Conservation (phyloP, 208 protist species). For the Crithidia brevicula region DNA sequence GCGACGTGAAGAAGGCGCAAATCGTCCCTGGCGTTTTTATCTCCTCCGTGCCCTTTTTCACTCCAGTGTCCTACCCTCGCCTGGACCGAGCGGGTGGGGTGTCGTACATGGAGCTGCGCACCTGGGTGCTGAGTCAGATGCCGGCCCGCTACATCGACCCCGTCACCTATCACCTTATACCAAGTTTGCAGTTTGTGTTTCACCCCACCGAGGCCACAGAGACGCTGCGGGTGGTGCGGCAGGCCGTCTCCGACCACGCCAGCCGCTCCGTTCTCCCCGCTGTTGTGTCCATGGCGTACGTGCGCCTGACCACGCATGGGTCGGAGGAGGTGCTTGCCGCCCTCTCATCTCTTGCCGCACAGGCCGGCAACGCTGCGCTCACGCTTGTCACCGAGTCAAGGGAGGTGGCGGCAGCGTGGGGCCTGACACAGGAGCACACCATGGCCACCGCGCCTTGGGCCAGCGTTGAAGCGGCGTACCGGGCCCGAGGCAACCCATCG, state of each 20-base stretch:
- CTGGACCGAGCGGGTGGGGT: not conserved
- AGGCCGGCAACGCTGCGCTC: slow-evolving; percentile 35
- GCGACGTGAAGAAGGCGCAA: slow-evolving; percentile 12
- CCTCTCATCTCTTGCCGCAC: slow-evolving; percentile 27
- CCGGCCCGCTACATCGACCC: slow-evolving; percentile 43
- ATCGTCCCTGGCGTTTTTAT: slow-evolving; percentile 17
- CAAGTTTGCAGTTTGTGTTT: slow-evolving; percentile 39
- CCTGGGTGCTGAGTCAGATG: slow-evolving; percentile 39
- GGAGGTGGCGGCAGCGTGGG: slow-evolving; percentile 35
- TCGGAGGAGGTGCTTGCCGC: slow-evolving; percentile 42
- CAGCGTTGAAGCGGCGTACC: slow-evolving; percentile 9
- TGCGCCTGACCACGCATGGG: slow-evolving; percentile 39
- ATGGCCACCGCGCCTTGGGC: slow-evolving; percentile 20
- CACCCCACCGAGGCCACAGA: slow-evolving; percentile 11
- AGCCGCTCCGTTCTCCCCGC: slow-evolving; percentile 21
- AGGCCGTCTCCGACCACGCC: not conserved
- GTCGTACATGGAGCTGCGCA: slow-evolving; percentile 32
- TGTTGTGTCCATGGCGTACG: slow-evolving; percentile 28
- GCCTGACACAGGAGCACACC: slow-evolving; percentile 19
- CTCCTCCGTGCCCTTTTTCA: slow-evolving; percentile 1
- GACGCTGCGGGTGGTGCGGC: slow-evolving; percentile 15
- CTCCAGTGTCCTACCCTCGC: not conserved
- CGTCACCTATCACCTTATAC: slow-evolving; percentile 37
- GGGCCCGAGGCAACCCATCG: not conserved
- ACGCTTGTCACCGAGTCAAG: slow-evolving; percentile 39